These are phyloP conservation scores for Annona cherimola DNA, from an alignment of 164 flowering plant genomes.

Conservation along the genomic window DNA sequence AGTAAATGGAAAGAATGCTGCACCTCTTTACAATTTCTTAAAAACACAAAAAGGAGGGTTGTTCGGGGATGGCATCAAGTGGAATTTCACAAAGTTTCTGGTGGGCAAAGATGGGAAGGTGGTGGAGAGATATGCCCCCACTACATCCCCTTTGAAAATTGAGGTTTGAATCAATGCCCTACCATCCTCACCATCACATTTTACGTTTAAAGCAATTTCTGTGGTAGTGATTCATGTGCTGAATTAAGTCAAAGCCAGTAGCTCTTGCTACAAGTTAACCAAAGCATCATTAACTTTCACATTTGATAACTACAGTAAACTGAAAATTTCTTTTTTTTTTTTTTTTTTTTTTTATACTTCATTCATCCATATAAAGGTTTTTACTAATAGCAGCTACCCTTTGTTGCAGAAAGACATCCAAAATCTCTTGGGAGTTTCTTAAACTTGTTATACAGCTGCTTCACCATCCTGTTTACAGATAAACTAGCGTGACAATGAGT, in stretches of 20 bases:
- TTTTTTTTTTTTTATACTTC: too few species aligned
- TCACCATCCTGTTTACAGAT: neutral
- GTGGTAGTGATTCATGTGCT: too few species aligned
- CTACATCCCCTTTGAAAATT: conserved; percentile 66
- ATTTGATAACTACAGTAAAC: too few species aligned
- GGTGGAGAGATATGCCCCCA: conserved; percentile 72
- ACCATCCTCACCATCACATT: too few species aligned
- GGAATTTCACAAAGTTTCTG: conserved; percentile 95
- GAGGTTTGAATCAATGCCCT: conserved; percentile 43
- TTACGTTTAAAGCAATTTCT: too few species aligned
- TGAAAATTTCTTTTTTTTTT: too few species aligned
- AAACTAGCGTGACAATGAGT: neutral
- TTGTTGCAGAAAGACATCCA: conserved; percentile 62
- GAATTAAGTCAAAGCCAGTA: too few species aligned
- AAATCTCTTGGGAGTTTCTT: conserved; percentile 42
- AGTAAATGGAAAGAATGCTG: conserved; percentile 80
- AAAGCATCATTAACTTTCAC: too few species aligned
- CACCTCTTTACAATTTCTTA: conserved; percentile 69
- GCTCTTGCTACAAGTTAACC: too few species aligned
- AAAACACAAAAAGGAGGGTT: conserved; percentile 73
- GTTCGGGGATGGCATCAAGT: conserved; percentile 69
- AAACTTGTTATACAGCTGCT: conserved; percentile 3
- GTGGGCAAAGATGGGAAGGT: conserved; percentile 82
- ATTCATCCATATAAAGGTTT: too few species aligned
- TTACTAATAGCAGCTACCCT: too few species aligned